phyloP scores from a whole-genome alignment of 2,329 filamentous ascomycete genomes.

The Xylaria sp. region DNA sequence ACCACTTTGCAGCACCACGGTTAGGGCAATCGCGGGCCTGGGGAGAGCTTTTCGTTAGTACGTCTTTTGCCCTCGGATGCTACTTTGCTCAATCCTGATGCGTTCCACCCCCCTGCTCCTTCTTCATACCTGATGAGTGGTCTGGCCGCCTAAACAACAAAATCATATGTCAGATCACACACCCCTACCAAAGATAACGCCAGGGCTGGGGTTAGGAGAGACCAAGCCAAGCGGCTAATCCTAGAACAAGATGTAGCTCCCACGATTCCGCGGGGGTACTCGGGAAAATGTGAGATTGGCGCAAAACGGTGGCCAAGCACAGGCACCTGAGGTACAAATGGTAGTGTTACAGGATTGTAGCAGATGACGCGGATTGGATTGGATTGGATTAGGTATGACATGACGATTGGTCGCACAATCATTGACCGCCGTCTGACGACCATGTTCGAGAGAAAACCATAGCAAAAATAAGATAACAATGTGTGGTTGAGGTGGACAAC shows the following conservation, averaged over 20 bases:
- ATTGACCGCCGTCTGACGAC: constrained; percentile 13
- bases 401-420: constrained; percentile 14
- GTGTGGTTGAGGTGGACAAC: constrained; percentile 1
- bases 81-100: constrained; percentile 18
- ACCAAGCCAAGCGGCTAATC: constrained; percentile 35
- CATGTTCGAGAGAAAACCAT: background rate
- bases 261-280: constrained; percentile 4
- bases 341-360: constrained; percentile 18
- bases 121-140: constrained; percentile 75
- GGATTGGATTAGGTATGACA: constrained; percentile 12
- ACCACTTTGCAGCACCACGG: constrained; percentile 86
- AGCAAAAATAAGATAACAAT: constrained; percentile 6
- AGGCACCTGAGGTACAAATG: constrained; percentile 11
- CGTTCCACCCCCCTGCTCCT: constrained; percentile 34
- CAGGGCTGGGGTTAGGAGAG: constrained; percentile 20
- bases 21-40: constrained; percentile 88
- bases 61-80: constrained; percentile 32
- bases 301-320: constrained; percentile 2
- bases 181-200: constrained; percentile 33
- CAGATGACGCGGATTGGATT: constrained; percentile 11
- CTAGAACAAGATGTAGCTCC: constrained; percentile 28
- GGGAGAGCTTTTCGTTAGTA: constrained; percentile 43
- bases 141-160: constrained; percentile 70
- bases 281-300: constrained; percentile 5
- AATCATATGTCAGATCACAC: constrained; percentile 45